Evolutionary conservation across 106 monocot genomes (phyloP).

Genomic region (Cymbidium sinense): DNA sequence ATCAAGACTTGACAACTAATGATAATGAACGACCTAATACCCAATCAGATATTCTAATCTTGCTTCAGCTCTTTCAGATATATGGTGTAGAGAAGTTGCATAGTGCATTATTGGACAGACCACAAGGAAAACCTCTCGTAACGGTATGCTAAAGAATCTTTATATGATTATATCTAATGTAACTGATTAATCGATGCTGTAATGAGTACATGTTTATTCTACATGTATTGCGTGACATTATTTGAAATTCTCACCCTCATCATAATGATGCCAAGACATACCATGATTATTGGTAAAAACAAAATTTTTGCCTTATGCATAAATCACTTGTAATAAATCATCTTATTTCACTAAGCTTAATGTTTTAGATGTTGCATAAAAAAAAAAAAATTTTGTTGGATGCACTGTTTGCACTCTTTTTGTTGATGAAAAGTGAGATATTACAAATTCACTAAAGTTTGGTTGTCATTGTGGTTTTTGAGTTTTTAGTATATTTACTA

Average conservation of each 20-base stretch:
- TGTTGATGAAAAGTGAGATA: background rate
- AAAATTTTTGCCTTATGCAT: background rate
- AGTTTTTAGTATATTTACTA: background rate
- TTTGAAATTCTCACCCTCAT: background rate
- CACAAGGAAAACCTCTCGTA: constrained; percentile 61
- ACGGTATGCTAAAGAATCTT: constrained; percentile 41
- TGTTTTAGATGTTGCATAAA: background rate
- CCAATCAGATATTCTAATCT: background rate
- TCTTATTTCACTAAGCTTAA: background rate
- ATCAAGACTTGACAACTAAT: background rate
- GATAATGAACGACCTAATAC: background rate
- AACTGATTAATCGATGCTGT: background rate
- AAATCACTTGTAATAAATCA: background rate
- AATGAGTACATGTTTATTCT: constrained; percentile 3
- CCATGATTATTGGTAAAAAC: background rate
- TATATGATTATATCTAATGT: background rate
- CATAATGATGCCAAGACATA: background rate
- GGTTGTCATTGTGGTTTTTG: background rate
- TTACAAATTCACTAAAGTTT: background rate
- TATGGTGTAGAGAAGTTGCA: constrained; percentile 83
- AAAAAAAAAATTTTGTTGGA: background rate
- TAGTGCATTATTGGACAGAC: constrained; percentile 52
- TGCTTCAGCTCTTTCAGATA: constrained; percentile 33
- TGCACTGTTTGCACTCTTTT: background rate
- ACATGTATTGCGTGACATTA: background rate